Conservation (phyloP, 225 moss, liverwort and hornwort species). For the Sphagnum tenellum region DNA sequence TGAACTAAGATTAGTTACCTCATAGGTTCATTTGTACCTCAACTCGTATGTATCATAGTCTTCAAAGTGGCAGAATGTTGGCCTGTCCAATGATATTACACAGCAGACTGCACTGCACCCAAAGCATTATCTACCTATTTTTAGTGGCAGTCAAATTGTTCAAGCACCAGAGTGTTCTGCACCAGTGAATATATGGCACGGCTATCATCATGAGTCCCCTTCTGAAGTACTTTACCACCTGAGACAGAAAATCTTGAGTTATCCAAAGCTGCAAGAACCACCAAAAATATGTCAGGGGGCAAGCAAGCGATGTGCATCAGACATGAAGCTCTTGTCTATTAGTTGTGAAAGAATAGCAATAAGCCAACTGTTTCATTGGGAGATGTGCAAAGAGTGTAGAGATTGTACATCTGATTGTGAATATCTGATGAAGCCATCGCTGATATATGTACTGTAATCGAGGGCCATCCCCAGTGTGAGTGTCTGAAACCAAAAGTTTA, state of each 20-base stretch:
- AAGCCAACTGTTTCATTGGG: neutral
- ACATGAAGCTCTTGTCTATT: neutral
- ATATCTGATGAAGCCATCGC: slow-evolving; percentile 69
- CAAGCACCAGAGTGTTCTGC: slow-evolving; percentile 31
- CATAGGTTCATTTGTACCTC: no score
- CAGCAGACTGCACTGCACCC: no score
- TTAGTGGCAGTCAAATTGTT: slow-evolving; percentile 5
- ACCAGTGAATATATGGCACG: slow-evolving; percentile 26
- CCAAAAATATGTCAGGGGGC: neutral
- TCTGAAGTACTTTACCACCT: slow-evolving; percentile 16
- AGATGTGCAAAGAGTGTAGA: neutral
- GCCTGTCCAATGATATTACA: no score
- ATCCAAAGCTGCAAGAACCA: slow-evolving; percentile 21
- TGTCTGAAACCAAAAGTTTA: slow-evolving; percentile 74
- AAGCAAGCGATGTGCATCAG: neutral
- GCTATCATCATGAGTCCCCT: slow-evolving; percentile 9
- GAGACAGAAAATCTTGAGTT: slow-evolving; percentile 30
- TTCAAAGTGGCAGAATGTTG: no score
- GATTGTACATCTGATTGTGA: slow-evolving; percentile 57
- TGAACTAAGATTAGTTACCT: no score
- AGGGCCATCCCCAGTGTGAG: slow-evolving; percentile 59
- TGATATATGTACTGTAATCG: slow-evolving; percentile 70
- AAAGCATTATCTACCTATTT: no score
- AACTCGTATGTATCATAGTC: no score
- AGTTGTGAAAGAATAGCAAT: neutral